Conservation (phyloP, 768 basidiomycete species). For the Chiua virens region DNA sequence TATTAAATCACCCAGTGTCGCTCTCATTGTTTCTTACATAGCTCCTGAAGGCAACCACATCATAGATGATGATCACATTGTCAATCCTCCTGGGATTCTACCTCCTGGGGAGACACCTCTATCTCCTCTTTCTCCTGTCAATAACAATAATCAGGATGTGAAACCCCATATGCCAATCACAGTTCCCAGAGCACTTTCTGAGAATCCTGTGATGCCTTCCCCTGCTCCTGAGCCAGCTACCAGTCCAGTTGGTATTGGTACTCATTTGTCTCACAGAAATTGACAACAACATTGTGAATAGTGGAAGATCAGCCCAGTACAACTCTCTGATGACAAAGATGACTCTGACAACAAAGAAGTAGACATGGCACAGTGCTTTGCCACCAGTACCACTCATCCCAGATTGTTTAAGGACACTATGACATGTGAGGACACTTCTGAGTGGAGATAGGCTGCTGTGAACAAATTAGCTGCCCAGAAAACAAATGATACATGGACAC, state of each 20-base stretch:
- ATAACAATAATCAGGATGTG: background rate
- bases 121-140: too few species aligned
- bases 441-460: background rate
- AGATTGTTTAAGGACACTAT: background rate
- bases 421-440: background rate
- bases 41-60: too few species aligned
- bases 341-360: background rate
- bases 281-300: background rate
- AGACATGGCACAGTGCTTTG: background rate
- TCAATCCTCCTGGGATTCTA: background rate
- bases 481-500: too few species aligned
- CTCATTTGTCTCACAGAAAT: background rate
- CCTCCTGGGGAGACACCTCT: background rate
- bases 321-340: background rate
- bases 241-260: conserved; percentile 1
- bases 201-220: background rate
- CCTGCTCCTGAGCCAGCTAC: background rate
- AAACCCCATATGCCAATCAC: background rate
- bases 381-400: background rate
- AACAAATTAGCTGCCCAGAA: background rate
- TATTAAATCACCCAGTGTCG: too few species aligned
- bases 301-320: background rate
- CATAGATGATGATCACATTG: too few species aligned
- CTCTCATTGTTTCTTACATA: too few species aligned
- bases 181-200: too few species aligned